These are phyloP conservation scores for Pythium sp. DNA, from an alignment of 352 stramenopile species.

Conservation along the genomic window DNA sequence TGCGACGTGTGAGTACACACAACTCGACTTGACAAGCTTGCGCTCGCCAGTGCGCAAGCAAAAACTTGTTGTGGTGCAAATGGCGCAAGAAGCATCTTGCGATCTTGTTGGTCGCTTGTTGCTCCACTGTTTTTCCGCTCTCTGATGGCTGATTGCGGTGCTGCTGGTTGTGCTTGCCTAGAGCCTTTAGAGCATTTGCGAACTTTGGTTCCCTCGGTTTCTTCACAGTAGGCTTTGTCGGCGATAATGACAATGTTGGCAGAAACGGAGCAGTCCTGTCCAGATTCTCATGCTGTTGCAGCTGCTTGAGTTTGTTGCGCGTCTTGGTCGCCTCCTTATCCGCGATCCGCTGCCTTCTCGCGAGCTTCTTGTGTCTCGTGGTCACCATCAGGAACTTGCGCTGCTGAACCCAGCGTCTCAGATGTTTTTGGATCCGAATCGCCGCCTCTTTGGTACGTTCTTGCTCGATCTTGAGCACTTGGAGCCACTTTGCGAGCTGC, in stretches of 20 bases:
- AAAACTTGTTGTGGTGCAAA: conserved; percentile 13
- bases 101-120: conserved; percentile 18
- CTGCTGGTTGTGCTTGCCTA: neutral
- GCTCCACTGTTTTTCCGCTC: neutral
- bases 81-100: conserved; percentile 32
- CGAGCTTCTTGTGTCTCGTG: conserved; percentile 29
- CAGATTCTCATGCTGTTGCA: neutral
- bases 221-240: neutral
- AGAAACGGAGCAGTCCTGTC: neutral
- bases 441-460: conserved; percentile 18
- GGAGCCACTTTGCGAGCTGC: conserved; percentile 27
- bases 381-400: conserved; percentile 34
- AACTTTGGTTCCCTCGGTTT: conserved; percentile 9
- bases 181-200: conserved; percentile 7
- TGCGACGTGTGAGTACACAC: conserved; percentile 21
- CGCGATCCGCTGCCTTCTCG: conserved; percentile 22
- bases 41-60: conserved; percentile 20
- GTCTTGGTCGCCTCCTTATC: conserved; percentile 21
- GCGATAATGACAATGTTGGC: neutral
- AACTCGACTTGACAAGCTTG: conserved; percentile 32
- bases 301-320: neutral
- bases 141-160: neutral
- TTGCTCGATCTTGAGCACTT: conserved; percentile 25
- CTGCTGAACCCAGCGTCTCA: conserved; percentile 46
- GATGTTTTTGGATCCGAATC: conserved; percentile 44